A percentile compares a stretch with the other conserved stretches of the same genome.
These are phyloP conservation scores for Vickermania spadyakhi DNA, from an alignment of 208 protist species.

Conservation along the genomic window DNA sequence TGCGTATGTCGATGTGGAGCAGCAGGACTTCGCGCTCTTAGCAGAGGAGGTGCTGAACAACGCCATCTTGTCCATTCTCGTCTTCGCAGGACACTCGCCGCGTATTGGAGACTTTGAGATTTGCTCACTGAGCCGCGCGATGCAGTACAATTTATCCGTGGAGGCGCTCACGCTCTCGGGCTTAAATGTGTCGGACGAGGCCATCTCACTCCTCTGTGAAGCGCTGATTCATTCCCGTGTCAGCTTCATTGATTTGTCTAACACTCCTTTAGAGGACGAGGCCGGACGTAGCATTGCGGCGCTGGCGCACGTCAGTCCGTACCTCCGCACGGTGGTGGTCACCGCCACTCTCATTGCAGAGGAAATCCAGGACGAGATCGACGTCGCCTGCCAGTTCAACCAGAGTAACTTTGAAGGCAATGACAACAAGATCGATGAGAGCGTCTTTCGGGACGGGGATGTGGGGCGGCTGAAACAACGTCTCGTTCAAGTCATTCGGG, in stretches of 20 bases:
- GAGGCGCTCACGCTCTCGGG: constrained; percentile 77
- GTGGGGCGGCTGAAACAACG: constrained; percentile 55
- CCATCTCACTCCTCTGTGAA: constrained; percentile 67
- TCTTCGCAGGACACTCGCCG: constrained; percentile 69
- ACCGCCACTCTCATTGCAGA: constrained; percentile 82
- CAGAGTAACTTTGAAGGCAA: constrained; percentile 83
- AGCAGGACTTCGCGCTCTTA: constrained; percentile 62
- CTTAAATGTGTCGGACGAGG: constrained; percentile 75
- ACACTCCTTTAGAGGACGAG: constrained; percentile 75
- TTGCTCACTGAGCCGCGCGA: constrained; percentile 57
- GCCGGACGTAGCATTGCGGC: constrained; percentile 71
- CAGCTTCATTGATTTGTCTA: constrained; percentile 77
- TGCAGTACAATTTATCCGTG: constrained; percentile 82
- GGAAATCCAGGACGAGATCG: constrained; percentile 83
- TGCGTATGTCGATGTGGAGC: constrained; percentile 51
- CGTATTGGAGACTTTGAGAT: constrained; percentile 70
- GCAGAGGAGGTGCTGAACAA: constrained; percentile 83
- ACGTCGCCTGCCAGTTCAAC: constrained; percentile 85
- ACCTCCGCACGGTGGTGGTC: constrained; percentile 77
- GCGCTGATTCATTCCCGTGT: constrained; percentile 66
- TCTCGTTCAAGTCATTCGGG: constrained; percentile 49
- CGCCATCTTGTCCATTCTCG: constrained; percentile 59
- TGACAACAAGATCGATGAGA: constrained; percentile 30
- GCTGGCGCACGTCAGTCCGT: constrained; percentile 73
- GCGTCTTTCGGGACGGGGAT: constrained; percentile 30